Evolutionary conservation across 2,329 filamentous ascomycete genomes (phyloP), one percentile per base, ranked within the genome.

Genomic region (Chaetomiaceae sp.): DNA sequence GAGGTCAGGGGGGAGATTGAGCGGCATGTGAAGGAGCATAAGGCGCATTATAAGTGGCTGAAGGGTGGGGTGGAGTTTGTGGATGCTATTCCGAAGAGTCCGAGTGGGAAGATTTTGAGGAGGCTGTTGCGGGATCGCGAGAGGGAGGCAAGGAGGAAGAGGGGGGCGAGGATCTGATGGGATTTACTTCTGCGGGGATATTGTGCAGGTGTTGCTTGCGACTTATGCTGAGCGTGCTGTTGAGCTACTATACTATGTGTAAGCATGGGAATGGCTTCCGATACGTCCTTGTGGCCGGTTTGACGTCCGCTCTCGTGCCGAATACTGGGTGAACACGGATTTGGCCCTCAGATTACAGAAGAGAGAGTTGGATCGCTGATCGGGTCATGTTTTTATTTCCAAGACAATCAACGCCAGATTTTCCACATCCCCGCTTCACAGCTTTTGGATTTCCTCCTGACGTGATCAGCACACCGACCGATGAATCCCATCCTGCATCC

Each of bases 51-150:
- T 61, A 86, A 86, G 68, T 81, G 78, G 71, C 69, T 86, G 49
- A 78, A 75, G 58, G 82, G 78, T 47, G 75, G 69, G 1, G 66
- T 85, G 3, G 76, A 80, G 60, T 85, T 85, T 51, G 69, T 84
- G 12, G 78, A 83, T 36, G 71, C 70, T 40, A 78, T 89, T 19
- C 85, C 85, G 11, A 88, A 88, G 73, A 85, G 79, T 59, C 75
- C 83, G 0, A 84, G 78, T 57, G 84, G 85, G 9, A 88, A 88
- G 75, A 86, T 88, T 45, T 63, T 88, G 60, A 71, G 83, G 39
- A 70, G 84, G 18, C 56, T 86, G 41, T 65, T 94, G 56, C 73
- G 86, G 34, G 88, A 94, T 59, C 76, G 78, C 59, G 88, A 93
- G 67, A 85, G 73, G 69, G 81, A 83, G 61, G 72, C 72, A 49